Conservation (phyloP, 257 asterid genomes). For the Phtheirospermum japonicum region DNA sequence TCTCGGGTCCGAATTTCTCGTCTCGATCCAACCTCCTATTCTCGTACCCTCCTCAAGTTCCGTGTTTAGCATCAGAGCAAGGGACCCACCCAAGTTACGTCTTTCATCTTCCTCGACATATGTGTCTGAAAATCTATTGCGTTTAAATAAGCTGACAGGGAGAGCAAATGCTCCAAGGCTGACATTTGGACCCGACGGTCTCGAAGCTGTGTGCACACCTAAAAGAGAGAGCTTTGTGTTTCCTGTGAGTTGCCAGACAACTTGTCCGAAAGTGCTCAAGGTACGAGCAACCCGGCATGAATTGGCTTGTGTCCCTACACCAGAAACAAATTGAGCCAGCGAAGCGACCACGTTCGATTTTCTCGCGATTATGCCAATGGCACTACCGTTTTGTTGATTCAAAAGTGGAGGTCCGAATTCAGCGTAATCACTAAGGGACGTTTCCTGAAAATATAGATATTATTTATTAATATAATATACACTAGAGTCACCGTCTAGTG, state of each 20-base stretch:
- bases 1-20: constrained; percentile 44
- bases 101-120: constrained; percentile 42
- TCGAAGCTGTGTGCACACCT: constrained; percentile 57
- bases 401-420: constrained; percentile 75
- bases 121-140: constrained; percentile 32
- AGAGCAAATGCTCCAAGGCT: constrained; percentile 60
- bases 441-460: constrained; percentile 49
- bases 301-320: constrained; percentile 31
- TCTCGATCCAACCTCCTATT: constrained; percentile 83
- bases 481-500: no score
- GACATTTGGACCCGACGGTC: constrained; percentile 35
- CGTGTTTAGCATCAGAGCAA: constrained; percentile 61
- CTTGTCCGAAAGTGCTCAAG: constrained; percentile 74
- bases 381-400: constrained; percentile 62
- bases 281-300: constrained; percentile 34
- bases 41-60: constrained; percentile 56
- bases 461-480: not conserved
- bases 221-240: constrained; percentile 71
- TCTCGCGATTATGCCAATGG: constrained; percentile 52
- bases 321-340: constrained; percentile 68
- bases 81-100: constrained; percentile 41
- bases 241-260: constrained; percentile 54
- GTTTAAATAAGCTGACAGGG: constrained; percentile 48
- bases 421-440: constrained; percentile 61
- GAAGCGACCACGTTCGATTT: constrained; percentile 60